A percentile compares a stretch with the other conserved stretches of the same genome.
Conservation (phyloP, 495 filamentous ascomycete genomes). For the Aspergillus bertholletiae region DNA sequence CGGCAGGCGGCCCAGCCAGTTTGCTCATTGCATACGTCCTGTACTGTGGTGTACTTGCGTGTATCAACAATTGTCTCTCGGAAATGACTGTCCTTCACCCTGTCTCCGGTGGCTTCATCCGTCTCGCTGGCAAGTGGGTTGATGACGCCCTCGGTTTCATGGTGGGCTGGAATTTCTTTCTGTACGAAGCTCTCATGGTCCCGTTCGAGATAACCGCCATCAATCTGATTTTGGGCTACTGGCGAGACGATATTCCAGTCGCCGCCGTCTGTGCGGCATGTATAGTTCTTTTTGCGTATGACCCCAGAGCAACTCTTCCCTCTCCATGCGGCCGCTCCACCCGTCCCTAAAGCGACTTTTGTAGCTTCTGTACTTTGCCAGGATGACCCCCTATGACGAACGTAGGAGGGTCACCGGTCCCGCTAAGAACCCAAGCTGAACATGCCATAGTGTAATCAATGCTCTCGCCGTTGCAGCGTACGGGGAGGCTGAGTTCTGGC, state of each 20-base stretch:
- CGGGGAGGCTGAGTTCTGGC: conserved; percentile 68
- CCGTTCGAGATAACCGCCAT: conserved; percentile 72
- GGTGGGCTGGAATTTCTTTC: conserved; percentile 62
- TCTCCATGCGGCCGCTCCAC: no score
- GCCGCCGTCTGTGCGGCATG: conserved; percentile 53
- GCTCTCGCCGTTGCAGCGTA: conserved; percentile 46
- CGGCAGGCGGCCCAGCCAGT: conserved; percentile 47
- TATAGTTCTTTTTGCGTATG: conserved; percentile 42
- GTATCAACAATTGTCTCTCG: conserved; percentile 38
- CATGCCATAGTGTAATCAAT: not conserved
- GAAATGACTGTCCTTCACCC: conserved; percentile 53
- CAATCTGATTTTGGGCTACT: conserved; percentile 64
- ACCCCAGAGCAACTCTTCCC: no score
- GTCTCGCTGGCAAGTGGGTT: conserved; percentile 44
- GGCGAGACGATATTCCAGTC: conserved; percentile 60
- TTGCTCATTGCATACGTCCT: conserved; percentile 41
- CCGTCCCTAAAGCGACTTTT: no score
- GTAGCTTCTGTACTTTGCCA: no score
- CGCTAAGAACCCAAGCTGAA: not conserved
- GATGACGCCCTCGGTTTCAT: conserved; percentile 53
- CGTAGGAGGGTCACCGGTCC: no score
- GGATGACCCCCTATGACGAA: no score
- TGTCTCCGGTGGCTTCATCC: conserved; percentile 53
- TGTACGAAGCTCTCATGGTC: conserved; percentile 62
- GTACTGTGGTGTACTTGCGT: conserved; percentile 30